Evolutionary conservation across 305 asterid species (phyloP).

Genomic region (Rubia peregrina): DNA sequence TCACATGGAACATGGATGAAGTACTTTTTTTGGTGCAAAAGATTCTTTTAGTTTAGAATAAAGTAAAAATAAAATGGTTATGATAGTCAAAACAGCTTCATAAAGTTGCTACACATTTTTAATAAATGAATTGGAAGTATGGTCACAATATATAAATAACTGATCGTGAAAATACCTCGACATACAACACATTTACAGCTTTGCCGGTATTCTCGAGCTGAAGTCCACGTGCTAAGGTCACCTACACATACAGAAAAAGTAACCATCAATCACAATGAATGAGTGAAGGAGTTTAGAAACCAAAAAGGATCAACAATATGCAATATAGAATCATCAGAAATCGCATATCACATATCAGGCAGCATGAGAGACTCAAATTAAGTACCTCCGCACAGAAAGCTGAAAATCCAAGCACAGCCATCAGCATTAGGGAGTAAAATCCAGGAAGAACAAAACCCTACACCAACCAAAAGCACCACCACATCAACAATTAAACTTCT

Average conservation of each 20-base stretch:
- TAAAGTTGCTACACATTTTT: background rate
- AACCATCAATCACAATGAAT: background rate
- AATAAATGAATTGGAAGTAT: background rate
- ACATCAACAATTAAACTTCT: slow-evolving; percentile 11
- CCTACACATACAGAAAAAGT: slow-evolving; percentile 19
- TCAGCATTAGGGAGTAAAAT: slow-evolving; percentile 25
- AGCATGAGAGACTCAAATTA: slow-evolving; percentile 4
- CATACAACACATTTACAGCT: slow-evolving; percentile 29
- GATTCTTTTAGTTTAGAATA: background rate
- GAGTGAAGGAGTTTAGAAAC: background rate
- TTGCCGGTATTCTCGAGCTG: slow-evolving; percentile 38
- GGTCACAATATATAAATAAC: background rate
- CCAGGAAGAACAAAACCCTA: slow-evolving; percentile 32
- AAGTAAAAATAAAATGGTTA: background rate
- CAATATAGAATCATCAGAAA: background rate
- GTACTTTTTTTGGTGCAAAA: background rate
- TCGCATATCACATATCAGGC: slow-evolving; percentile 1
- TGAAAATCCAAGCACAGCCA: slow-evolving; percentile 27
- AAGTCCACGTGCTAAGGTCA: slow-evolving; percentile 36
- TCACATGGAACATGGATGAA: background rate
- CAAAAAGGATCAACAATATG: background rate
- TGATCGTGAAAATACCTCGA: slow-evolving; percentile 25
- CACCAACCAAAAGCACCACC: background rate
- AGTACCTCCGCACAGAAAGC: slow-evolving; percentile 38
- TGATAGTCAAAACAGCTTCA: background rate